These are phyloP conservation scores for Phialocephala subalpina DNA, from an alignment of 2,329 filamentous ascomycete genomes.

Conservation along the genomic window DNA sequence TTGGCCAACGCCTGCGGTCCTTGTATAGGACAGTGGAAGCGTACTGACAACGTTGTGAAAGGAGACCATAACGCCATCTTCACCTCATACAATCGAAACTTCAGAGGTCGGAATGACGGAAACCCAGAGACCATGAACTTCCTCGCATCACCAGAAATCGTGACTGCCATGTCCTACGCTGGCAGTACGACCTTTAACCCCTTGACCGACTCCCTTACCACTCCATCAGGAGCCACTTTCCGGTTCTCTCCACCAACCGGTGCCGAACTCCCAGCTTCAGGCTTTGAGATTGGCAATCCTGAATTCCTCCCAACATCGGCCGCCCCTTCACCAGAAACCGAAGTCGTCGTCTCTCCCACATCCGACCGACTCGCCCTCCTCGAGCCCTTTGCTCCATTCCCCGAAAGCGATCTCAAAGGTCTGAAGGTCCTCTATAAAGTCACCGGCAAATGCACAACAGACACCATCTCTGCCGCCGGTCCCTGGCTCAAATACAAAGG, in stretches of 20 bases:
- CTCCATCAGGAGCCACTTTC: conserved; percentile 83
- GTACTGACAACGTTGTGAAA: conserved; percentile 84
- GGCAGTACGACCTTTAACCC: conserved; percentile 96
- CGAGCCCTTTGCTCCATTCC: conserved; percentile 89
- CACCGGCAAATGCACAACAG: conserved; percentile 96
- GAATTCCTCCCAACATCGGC: conserved; percentile 77
- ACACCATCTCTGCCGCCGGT: conserved; percentile 96
- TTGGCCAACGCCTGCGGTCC: conserved; percentile 91
- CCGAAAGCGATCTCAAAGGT: conserved; percentile 73
- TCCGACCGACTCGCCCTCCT: conserved; percentile 90
- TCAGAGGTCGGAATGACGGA: conserved; percentile 95
- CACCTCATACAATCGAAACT: conserved; percentile 98
- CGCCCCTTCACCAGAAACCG: conserved; percentile 72
- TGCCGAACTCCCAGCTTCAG: conserved; percentile 64
- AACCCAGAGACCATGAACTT: conserved; percentile 99
- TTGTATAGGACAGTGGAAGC: conserved; percentile 95
- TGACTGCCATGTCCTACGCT: conserved; percentile 94
- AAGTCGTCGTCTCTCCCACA: conserved; percentile 83
- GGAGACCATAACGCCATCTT: conserved; percentile 93
- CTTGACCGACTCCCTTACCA: conserved; percentile 83
- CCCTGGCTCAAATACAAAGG: conserved; percentile 99
- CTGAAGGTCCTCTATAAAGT: conserved; percentile 95
- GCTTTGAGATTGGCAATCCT: conserved; percentile 81
- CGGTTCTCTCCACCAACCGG: conserved; percentile 84
- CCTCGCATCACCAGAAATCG: conserved; percentile 93